These are phyloP conservation scores for Aspergillus sp. DNA, from an alignment of 2,329 filamentous ascomycete species.

Conservation along the genomic window DNA sequence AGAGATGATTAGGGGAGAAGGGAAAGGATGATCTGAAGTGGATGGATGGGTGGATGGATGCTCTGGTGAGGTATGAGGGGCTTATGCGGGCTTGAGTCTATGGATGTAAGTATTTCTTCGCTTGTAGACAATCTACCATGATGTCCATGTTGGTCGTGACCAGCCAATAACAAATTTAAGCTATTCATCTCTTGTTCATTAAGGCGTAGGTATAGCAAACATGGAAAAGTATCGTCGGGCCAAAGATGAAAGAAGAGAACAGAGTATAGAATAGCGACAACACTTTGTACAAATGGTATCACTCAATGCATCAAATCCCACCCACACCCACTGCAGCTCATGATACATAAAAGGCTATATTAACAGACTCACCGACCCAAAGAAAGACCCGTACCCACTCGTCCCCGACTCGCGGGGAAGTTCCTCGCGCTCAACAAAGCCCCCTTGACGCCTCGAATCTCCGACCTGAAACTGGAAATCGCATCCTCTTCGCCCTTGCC, in stretches of 20 bases:
- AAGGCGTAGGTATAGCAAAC: not conserved
- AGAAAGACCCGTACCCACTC: slow-evolving; percentile 21
- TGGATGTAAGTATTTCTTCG: too few species aligned
- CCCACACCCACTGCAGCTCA: not conserved
- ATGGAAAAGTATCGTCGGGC: not conserved
- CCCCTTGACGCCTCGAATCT: slow-evolving; percentile 64
- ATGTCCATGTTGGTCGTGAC: too few species aligned
- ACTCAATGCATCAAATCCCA: not conserved
- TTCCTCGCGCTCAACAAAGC: slow-evolving; percentile 63
- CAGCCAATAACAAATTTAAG: too few species aligned
- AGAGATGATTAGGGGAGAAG: not conserved
- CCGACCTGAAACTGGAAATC: slow-evolving; percentile 57
- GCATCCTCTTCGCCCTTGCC: slow-evolving; percentile 54
- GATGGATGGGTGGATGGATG: too few species aligned
- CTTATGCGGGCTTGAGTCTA: too few species aligned
- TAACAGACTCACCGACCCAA: not conserved
- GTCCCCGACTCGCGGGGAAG: slow-evolving; percentile 48
- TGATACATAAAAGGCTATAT: not conserved
- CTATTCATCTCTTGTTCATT: not conserved
- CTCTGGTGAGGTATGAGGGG: too few species aligned
- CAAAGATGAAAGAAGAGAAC: not conserved
- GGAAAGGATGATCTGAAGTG: too few species aligned
- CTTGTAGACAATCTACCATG: too few species aligned
- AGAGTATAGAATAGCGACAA: too few species aligned
- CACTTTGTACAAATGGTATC: not conserved